Evolutionary conservation across 176 grass and related monocot genomes (phyloP).

Genomic region (Tuctoria greenei): DNA sequence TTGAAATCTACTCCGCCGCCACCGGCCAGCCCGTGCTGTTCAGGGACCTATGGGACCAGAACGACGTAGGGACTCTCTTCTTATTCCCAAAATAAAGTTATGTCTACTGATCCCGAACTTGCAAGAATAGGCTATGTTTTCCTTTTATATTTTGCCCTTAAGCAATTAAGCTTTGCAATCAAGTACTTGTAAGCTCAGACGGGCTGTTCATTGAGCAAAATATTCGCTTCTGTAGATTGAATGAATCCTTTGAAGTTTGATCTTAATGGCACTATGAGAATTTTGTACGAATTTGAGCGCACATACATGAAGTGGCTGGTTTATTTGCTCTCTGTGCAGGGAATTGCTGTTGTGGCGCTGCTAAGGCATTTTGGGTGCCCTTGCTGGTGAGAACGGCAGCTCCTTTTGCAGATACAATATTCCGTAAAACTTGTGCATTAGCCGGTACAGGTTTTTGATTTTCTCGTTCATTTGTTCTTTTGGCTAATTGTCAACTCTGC

Average conservation of each 20-base stretch:
- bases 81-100: neutral
- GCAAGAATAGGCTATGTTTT: neutral
- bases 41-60: conserved; percentile 69
- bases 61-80: conserved; percentile 39
- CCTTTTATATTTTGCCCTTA: neutral
- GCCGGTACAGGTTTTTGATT: neutral
- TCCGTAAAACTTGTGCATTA: neutral
- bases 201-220: neutral
- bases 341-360: conserved; percentile 70
- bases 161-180: neutral
- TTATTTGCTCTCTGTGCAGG: conserved; percentile 40
- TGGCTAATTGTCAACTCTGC: conserved; percentile 23
- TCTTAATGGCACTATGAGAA: neutral
- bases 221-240: neutral
- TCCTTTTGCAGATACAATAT: neutral
- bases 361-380: conserved; percentile 82
- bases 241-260: no score
- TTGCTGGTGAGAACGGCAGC: conserved; percentile 39
- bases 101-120: neutral
- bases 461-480: conserved; percentile 4
- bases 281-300: neutral
- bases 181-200: neutral
- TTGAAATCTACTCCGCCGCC: conserved; percentile 59
- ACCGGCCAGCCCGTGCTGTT: conserved; percentile 67
- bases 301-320: neutral